These are phyloP conservation scores for Clarireedia paspali DNA, from an alignment of 2,329 filamentous ascomycete species.

Conservation along the genomic window DNA sequence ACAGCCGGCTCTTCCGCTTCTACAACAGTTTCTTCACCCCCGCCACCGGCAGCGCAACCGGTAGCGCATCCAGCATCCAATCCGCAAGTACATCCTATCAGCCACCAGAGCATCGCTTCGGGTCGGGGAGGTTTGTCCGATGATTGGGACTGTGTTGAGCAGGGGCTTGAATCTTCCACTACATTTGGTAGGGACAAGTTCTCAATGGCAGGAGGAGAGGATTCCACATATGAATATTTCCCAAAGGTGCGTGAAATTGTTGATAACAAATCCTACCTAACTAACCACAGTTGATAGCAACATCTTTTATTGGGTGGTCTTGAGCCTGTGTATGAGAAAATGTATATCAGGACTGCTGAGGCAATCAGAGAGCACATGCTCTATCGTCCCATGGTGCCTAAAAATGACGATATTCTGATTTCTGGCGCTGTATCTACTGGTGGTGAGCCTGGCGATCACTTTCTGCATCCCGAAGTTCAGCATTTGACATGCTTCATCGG, in stretches of 20 bases:
- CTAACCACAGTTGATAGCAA: slow-evolving; percentile 37
- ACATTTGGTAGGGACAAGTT: slow-evolving; percentile 38
- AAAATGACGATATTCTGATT: slow-evolving; percentile 63
- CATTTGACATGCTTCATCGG: slow-evolving; percentile 63
- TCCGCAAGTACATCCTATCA: background rate
- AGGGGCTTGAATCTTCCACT: slow-evolving; percentile 46
- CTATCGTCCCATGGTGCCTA: slow-evolving; percentile 66
- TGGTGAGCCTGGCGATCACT: slow-evolving; percentile 37
- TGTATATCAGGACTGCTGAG: slow-evolving; percentile 63
- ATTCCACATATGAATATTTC: slow-evolving; percentile 67
- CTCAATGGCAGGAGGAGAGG: slow-evolving; percentile 56
- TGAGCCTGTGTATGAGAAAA: slow-evolving; percentile 60
- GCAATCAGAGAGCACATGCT: slow-evolving; percentile 67
- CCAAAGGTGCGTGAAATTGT: slow-evolving; percentile 43
- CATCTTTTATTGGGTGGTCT: slow-evolving; percentile 71
- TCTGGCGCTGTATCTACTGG: slow-evolving; percentile 52
- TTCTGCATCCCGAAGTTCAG: slow-evolving; percentile 32
- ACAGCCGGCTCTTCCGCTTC: background rate
- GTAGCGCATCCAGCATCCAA: background rate
- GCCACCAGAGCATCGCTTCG: background rate
- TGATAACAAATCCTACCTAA: background rate
- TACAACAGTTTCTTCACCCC: background rate
- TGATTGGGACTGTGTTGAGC: slow-evolving; percentile 45
- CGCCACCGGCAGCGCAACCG: background rate
- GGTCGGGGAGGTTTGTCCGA: background rate